phyloP scores from a whole-genome alignment of 2,329 filamentous ascomycete species.

The Neonectria hederae region DNA sequence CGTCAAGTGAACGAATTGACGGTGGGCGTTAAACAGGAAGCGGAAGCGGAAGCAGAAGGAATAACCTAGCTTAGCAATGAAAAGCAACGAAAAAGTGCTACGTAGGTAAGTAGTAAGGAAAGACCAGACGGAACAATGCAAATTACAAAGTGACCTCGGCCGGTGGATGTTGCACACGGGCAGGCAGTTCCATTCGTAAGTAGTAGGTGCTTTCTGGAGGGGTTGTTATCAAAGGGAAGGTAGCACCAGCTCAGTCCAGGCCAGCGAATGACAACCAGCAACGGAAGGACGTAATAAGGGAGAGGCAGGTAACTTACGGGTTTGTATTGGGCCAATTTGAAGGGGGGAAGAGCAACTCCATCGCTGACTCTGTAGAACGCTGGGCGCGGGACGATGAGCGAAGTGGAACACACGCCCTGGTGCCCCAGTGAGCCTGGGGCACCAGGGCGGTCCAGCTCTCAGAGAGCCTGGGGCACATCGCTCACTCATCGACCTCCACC shows the following conservation, averaged over 20 bases:
- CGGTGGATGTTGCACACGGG: neutral
- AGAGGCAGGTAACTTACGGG: neutral
- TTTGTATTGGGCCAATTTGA: constrained; percentile 11
- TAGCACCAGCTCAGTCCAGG: constrained; percentile 13
- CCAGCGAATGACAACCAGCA: neutral
- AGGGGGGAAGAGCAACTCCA: constrained; percentile 1
- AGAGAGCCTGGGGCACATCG: neutral
- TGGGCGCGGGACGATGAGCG: no score
- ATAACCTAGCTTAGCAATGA: no score
- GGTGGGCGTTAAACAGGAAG: constrained; percentile 3
- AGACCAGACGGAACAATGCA: neutral
- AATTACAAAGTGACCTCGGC: neutral
- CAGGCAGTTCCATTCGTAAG: constrained; percentile 1
- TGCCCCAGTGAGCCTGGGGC: neutral
- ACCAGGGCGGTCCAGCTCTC: neutral
- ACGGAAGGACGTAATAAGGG: neutral
- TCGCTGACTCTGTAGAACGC: neutral
- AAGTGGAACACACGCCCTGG: no score
- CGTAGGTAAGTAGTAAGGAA: neutral
- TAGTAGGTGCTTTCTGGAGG: neutral
- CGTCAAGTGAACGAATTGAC: neutral
- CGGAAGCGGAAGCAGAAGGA: no score
- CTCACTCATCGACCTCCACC: neutral
- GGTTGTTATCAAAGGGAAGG: constrained; percentile 4
- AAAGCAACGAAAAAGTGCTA: neutral